Base-by-base conservation (phyloP, 2,329 filamentous ascomycete genomes). In the Botryotinia calthae region DNA sequence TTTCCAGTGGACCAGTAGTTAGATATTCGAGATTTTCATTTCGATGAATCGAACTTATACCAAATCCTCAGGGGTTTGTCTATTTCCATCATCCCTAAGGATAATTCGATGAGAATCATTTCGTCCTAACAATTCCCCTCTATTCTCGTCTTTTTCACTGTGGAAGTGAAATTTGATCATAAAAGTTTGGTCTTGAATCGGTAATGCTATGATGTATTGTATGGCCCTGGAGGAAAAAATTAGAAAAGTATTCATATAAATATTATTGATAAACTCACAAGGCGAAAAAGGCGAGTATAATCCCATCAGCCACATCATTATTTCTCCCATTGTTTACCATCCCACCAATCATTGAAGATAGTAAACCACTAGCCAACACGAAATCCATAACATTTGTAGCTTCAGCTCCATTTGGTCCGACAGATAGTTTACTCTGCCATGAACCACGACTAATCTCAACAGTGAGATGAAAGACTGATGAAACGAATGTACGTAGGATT, bases 161-260 rank as follows among this genome's bases (percentile, higher is more conserved):
- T 61, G 56, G 34, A 18, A 70, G 25, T 61, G 42, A 18, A 70
- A 61, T 31, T 25, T 61, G 20, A 70, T 18, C 34, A 28, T 31
- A 31, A 70, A 70, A 9, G n/a, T 70, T 16, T 42, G 56, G 40
- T 61, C 25, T 61, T 46, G 44, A 20, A 61, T 54, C 20, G 68
- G 68, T 14, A 62, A 58, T 9, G 68, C 68, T 18, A 70, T 70
- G 56, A 62, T 62, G 42, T 51, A 70, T 70, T 70, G 68, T 14
- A 70, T n/a, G n/a, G 31, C 22, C 40, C 56, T 70, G 9, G 22
- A 22, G 22, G 31, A 16, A 46, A 25, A 51, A 22, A 46, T 37
- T 16, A 46, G 28, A 31, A 34, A 5, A 48, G 0, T n/a, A 51
- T n/a, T 25, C 22, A n/a, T 25, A 14, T n/a, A n/a, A n/a, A 14